Evolutionary conservation across 371 early-diverging fungal genomes (phyloP), one percentile per base, ranked within the genome.

Genomic region (Apophysomyces ossiformis): DNA sequence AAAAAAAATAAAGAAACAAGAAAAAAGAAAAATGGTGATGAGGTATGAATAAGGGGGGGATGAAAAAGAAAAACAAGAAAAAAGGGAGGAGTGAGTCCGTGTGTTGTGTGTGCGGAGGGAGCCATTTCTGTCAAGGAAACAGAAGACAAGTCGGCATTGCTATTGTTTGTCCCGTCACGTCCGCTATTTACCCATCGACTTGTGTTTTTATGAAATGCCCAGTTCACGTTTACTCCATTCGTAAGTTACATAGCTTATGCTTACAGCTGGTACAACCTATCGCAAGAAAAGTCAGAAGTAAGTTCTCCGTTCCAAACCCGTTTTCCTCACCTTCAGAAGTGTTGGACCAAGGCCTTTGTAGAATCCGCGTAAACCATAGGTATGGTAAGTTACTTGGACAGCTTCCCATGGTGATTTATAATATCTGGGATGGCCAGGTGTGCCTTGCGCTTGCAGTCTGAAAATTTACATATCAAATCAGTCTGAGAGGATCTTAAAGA

Each of bases 311-410:
- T 16, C 35, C 54, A 8, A 8, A 50, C 9, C 54, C 9, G 2
- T 13, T 5, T 21, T 36, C 8, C 38, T 41, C 75, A 90, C 90
- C 84, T 92, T 90, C 47, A 87, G 64, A 43, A 93, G 70, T 15
- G 92, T 89, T 6, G 93, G 92, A 6, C 82, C 85, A 47, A 93
- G 74, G 8, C 97, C 97, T 73, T 89, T 92, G 90, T 95, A 97
- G 65, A 97, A 86, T 1, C 92, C 92, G 3, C 80, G 64, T n/a
- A 89, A 68, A 7, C 95, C 95, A 47, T 93, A 95, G 36, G 84
- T 78, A 54, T 73, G 76, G 13, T 83, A 90, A 3, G 91, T 90
- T 57, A 83, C 81, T 43, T 79, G 71, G 35, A 89, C 82, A 6
- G 86, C 91, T 63, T 93, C 90, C 74, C 88, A 78, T 11, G 89